Evolutionary conservation across 2,329 filamentous ascomycete species (phyloP).

Genomic region (Sodiomyces alkalinus): DNA sequence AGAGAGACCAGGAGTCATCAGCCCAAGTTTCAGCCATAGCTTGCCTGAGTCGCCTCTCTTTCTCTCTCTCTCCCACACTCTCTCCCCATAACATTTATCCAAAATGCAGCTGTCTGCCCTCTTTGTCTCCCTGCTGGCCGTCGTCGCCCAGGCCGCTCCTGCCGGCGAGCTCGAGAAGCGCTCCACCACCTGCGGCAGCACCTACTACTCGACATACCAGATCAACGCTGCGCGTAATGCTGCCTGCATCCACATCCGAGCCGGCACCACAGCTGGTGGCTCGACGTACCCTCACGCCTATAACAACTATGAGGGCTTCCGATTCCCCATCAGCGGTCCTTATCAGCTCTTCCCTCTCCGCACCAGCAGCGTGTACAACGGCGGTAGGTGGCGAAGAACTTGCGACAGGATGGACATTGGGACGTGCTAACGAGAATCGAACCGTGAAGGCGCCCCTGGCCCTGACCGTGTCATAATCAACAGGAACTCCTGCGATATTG

Average conservation of each 20-base stretch:
- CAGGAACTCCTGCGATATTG: slow-evolving; percentile 34
- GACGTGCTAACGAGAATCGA: background rate
- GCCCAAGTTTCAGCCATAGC: background rate
- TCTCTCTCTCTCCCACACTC: background rate
- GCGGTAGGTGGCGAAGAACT: slow-evolving; percentile 26
- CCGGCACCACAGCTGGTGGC: slow-evolving; percentile 19
- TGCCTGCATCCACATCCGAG: slow-evolving; percentile 34
- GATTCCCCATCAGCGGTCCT: slow-evolving; percentile 38
- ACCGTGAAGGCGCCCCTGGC: slow-evolving; percentile 47
- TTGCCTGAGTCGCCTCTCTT: background rate
- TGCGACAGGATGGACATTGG: background rate
- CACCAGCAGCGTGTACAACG: slow-evolving; percentile 37
- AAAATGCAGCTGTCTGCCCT: slow-evolving; percentile 7
- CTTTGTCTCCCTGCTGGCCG: slow-evolving; percentile 7
- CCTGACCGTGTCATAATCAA: slow-evolving; percentile 51
- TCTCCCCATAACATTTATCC: background rate
- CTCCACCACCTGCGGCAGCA: slow-evolving; percentile 34
- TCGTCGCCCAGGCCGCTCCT: slow-evolving; percentile 5
- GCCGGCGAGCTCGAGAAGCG: slow-evolving; percentile 13
- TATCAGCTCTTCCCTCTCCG: slow-evolving; percentile 51
- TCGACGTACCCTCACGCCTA: slow-evolving; percentile 40
- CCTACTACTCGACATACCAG: slow-evolving; percentile 33
- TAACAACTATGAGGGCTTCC: slow-evolving; percentile 49
- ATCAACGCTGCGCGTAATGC: slow-evolving; percentile 33
- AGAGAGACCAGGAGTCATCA: background rate